Conservation (phyloP, 129 eudicot genomes). For the sunflower (Helianthus annuus) region HanXRQr2.0-SUNRISE NC_035444.2:55487249-55487748, state of each 20-base stretch:
- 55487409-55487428: conserved; percentile 45
- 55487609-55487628: too few species aligned
- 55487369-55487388: conserved; percentile 15
- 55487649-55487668: too few species aligned
- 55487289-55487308: conserved; percentile 92
- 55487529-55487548: too few species aligned
- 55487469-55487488: conserved; percentile 76
- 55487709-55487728: too few species aligned
- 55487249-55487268: conserved; percentile 35
- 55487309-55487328: conserved; percentile 81
- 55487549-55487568: too few species aligned
- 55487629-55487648: too few species aligned
- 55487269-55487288: conserved; percentile 87
- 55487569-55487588: too few species aligned
- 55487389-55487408: conserved; percentile 28
- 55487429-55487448: conserved; percentile 48
- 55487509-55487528: background rate
- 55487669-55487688: too few species aligned
- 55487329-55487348: conserved; percentile 82
- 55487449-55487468: conserved; percentile 56
- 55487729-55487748: too few species aligned
- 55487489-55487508: conserved; percentile 73
- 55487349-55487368: conserved; percentile 40
- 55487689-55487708: too few species aligned
- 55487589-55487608: too few species aligned